These are phyloP conservation scores for Amaranthus palmeri DNA, from an alignment of 148 eudicot genomes.

Conservation along the genomic window DNA sequence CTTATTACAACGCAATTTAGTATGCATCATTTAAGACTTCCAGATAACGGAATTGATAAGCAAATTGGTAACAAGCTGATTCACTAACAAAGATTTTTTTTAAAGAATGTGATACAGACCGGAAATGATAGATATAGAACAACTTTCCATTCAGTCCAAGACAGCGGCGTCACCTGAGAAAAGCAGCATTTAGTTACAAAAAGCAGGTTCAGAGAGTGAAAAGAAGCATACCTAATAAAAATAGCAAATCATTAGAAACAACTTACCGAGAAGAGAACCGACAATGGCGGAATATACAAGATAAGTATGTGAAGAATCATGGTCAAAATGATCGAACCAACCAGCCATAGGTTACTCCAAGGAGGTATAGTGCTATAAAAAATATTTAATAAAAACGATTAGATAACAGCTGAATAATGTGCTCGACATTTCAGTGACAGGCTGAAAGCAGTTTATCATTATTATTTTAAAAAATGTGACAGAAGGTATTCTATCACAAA, in stretches of 20 bases:
- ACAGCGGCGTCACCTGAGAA: conserved; percentile 85
- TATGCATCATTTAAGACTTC: too few species aligned
- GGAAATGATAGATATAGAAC: conserved; percentile 92
- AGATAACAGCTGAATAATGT: conserved; percentile 11
- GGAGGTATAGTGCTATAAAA: conserved; percentile 76
- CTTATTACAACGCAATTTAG: too few species aligned
- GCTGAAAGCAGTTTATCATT: too few species aligned
- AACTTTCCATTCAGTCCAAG: conserved; percentile 92
- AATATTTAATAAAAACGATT: conserved; percentile 5
- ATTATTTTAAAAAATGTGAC: background rate
- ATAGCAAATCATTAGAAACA: conserved; percentile 3
- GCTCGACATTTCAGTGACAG: background rate
- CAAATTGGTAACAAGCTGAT: too few species aligned
- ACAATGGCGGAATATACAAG: conserved; percentile 78
- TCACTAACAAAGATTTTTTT: too few species aligned
- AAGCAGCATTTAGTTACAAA: conserved; percentile 7
- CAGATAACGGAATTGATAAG: too few species aligned
- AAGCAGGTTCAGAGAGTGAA: background rate
- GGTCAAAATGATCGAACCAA: conserved; percentile 77
- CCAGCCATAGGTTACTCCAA: conserved; percentile 98
- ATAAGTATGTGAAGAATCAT: conserved; percentile 91
- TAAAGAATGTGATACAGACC: conserved; percentile 43
- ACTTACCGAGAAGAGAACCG: conserved; percentile 92
- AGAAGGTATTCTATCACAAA: too few species aligned
- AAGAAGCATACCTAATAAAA: background rate